Percentiles rank a stretch among this genome's conserved stretches.
Conservation (phyloP, 2,329 filamentous ascomycete species). For the Endothia cerciana region DNA sequence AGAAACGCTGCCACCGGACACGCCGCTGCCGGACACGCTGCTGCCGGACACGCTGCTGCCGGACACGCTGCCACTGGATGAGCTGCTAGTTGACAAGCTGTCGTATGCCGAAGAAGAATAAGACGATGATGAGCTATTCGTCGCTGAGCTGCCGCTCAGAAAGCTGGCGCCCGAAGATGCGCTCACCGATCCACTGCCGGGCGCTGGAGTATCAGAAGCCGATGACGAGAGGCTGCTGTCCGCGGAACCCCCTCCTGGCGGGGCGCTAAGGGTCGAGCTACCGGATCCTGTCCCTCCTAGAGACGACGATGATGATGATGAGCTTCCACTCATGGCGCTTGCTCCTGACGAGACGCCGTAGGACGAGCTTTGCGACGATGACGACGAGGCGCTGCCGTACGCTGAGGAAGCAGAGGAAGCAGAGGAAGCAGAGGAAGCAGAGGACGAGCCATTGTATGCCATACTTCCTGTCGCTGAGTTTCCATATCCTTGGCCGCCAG, state of each 20-base stretch:
- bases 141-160: not conserved
- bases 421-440: constrained; percentile 8
- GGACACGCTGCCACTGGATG: not conserved
- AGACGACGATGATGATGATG: not conserved
- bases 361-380: not conserved
- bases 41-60: too few species aligned
- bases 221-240: not conserved
- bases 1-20: not conserved
- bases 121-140: constrained; percentile 1
- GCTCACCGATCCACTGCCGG: not conserved
- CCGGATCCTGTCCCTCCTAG: not conserved
- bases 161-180: not conserved
- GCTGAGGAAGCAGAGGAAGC: constrained; percentile 11
- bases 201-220: not conserved
- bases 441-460: not conserved
- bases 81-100: not conserved
- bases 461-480: not conserved
- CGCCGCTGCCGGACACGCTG: not conserved
- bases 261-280: not conserved
- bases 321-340: not conserved
- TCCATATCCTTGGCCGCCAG: constrained; percentile 3
- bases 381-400: not conserved
- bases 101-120: not conserved
- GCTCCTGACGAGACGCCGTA: not conserved
- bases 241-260: not conserved